phyloP scores from a whole-genome alignment of 495 filamentous ascomycete species.

The Neurospora africana region DNA sequence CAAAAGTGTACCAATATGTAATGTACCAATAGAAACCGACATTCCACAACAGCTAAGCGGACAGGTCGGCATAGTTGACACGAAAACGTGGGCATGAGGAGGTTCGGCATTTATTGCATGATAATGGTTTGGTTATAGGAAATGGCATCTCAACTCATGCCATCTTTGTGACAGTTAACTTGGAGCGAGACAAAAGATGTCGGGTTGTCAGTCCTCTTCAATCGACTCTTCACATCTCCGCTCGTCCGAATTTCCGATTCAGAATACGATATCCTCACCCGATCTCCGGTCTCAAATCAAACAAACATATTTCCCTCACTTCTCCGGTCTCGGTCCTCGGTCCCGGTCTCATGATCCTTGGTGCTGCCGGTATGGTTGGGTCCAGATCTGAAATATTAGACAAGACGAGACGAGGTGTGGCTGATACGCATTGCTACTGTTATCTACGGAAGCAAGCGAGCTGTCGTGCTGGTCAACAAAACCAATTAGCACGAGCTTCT shows the following conservation, averaged over 20 bases:
- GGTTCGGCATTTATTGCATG: neutral
- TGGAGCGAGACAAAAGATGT: neutral
- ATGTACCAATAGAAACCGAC: constrained; percentile 15
- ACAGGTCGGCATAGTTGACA: neutral
- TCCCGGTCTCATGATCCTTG: neutral
- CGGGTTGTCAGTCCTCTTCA: neutral
- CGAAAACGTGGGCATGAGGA: neutral
- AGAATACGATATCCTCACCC: neutral
- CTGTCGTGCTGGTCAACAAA: neutral
- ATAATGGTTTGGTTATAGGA: neutral
- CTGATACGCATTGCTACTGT: neutral
- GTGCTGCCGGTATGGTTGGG: neutral
- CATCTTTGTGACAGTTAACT: neutral
- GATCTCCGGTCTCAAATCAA: neutral
- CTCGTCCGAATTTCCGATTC: neutral
- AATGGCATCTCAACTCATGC: neutral
- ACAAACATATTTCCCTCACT: neutral
- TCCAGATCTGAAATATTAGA: neutral
- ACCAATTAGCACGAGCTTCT: neutral
- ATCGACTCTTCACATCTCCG: neutral
- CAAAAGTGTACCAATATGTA: constrained; percentile 19
- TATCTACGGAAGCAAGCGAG: neutral
- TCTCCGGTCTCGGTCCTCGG: neutral
- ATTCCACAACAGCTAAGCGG: constrained; percentile 3
- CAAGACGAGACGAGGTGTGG: neutral